These are phyloP conservation scores for Microsporum audouinii DNA, from an alignment of 2,329 filamentous ascomycete species.

Conservation along the genomic window DNA sequence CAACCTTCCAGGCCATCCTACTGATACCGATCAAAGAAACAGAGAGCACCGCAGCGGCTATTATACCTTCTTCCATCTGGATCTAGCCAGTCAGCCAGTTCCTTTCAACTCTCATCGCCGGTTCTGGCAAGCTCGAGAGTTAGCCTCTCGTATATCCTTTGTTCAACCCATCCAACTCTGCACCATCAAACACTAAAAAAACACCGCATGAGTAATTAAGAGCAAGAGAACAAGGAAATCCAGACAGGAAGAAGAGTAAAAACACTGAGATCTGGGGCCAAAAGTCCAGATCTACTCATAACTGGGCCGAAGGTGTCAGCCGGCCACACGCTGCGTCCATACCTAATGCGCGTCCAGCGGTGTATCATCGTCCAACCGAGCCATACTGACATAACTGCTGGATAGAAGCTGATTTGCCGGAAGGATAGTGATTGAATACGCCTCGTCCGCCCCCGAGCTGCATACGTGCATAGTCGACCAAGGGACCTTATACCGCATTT, in stretches of 20 bases:
- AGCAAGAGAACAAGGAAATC: not conserved
- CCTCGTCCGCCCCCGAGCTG: not conserved
- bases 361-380: not conserved
- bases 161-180: not conserved
- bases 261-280: not conserved
- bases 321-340: not conserved
- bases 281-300: not conserved
- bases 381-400: not conserved
- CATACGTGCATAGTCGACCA: not conserved
- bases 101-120: conserved; percentile 1
- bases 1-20: not conserved
- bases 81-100: not conserved
- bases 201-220: not conserved
- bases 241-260: not conserved
- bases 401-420: not conserved
- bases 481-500: not conserved
- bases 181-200: not conserved
- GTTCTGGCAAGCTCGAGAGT: not conserved
- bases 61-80: not conserved
- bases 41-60: not conserved
- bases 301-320: too few relatives aligned
- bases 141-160: not conserved
- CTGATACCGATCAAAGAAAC: not conserved
- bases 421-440: not conserved
- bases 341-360: not conserved